Evolutionary conservation across 192 early-diverging fungal species (phyloP), one percentile per base, ranked within the genome.

Genomic region (Oehlia diaphana): DNA sequence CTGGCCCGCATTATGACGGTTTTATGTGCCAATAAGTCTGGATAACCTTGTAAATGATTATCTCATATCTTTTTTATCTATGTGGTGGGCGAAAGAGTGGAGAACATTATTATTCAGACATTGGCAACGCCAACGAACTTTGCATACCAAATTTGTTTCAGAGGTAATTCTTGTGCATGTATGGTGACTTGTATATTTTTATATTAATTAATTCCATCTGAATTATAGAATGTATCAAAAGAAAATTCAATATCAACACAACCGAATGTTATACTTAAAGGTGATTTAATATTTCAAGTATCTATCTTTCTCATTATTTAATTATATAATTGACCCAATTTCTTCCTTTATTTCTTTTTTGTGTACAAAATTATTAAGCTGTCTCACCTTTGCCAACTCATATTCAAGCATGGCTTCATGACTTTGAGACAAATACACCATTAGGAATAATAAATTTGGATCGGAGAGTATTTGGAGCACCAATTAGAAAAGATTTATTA

Each of bases 401-500:
- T 50, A 83, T 95, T 10, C 90, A 97, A 81, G 92, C 94, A 28
- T 95, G 90, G 86, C 76, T 96, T 67, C 85, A 88, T 77, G 92
- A 94, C 67, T 96, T 95, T 81, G 84, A 89, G 61, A 92, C 93
- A 35, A 92, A 91, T 76, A 83, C 87, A 28, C 92, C 92, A 23
- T 63, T 94, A 44, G 91, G 90, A 63, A 88, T 98, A 74, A 84
- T 95, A 58, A 4, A 58, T 58, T 58, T 58, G 16, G 53, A 58
- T 19, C 53, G 53, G 19, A 58, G 16, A 58, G 14, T 58, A 19
- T 58, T 58, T 58, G 53, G 14, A 58, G 85, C 88, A 9, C 89
- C 91, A 13, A 82, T 94, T 19, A 90, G 96, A 63, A 82, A 86
- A 62, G 97, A 99, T 78, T 88, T 99, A 35, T 79, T 99, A 26